These are phyloP conservation scores for Vitis riparia DNA, from an alignment of 164 flowering plant species.

Conservation along the genomic window DNA sequence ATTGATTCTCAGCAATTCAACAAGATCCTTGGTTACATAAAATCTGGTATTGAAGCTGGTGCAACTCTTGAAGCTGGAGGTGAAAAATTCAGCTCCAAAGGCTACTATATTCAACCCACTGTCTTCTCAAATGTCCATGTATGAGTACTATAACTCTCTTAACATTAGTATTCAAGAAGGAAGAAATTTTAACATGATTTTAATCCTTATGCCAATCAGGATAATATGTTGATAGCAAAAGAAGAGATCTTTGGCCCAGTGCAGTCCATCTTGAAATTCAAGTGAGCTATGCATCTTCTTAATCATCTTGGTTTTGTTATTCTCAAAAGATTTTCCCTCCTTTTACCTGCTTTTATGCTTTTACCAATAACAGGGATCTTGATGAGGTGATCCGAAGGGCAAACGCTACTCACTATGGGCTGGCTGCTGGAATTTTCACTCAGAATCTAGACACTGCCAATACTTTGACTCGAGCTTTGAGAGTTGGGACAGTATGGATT, in stretches of 20 bases:
- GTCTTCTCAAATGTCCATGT: constrained; percentile 17
- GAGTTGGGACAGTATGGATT: constrained; percentile 21
- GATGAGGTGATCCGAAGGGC: constrained; percentile 19
- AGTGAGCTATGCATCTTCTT: constrained; percentile 1
- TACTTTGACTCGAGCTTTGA: constrained; percentile 16
- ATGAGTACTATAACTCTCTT: neutral
- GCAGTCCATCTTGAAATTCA: constrained; percentile 20
- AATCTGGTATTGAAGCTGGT: constrained; percentile 9
- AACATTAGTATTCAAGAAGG: neutral
- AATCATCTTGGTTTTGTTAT: too few species aligned
- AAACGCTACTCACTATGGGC: constrained; percentile 14
- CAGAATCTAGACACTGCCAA: constrained; percentile 21
- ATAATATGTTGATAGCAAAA: constrained; percentile 24
- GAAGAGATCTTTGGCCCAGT: constrained; percentile 33
- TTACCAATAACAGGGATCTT: constrained; percentile 7
- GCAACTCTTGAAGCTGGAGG: constrained; percentile 16
- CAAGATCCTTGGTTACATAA: constrained; percentile 12
- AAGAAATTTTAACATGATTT: neutral
- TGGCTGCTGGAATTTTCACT: constrained; percentile 26
- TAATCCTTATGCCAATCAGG: constrained; percentile 8
- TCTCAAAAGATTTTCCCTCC: too few species aligned
- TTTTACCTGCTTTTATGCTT: neutral
- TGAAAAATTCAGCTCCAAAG: constrained; percentile 4
- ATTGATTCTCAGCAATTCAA: constrained; percentile 10
- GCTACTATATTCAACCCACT: constrained; percentile 12